Evolutionary conservation across 2,329 filamentous ascomycete species (phyloP).

Genomic region (Calonectria leucothoes): DNA sequence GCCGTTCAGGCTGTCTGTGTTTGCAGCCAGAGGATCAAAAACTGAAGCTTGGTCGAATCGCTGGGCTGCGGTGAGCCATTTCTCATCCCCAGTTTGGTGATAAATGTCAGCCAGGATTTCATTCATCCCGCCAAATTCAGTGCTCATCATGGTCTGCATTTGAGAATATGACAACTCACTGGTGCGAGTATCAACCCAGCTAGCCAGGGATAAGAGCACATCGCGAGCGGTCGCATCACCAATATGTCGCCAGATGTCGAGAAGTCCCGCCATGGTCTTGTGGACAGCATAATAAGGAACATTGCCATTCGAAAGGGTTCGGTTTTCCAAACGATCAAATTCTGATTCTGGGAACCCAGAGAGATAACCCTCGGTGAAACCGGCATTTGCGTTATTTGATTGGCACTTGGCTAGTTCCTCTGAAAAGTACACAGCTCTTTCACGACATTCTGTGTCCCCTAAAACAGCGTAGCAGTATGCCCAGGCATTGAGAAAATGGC

Average conservation of each 20-base stretch:
- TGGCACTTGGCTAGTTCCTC: conserved; percentile 63
- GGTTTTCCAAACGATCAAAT: conserved; percentile 55
- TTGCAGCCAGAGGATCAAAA: conserved; percentile 58
- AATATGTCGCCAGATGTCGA: conserved; percentile 60
- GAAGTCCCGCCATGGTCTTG: conserved; percentile 63
- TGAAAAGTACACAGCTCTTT: conserved; percentile 58
- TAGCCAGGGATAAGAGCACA: conserved; percentile 56
- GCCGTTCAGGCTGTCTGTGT: conserved; percentile 58
- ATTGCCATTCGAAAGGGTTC: conserved; percentile 59
- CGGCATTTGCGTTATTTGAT: conserved; percentile 58
- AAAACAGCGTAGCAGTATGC: conserved; percentile 59
- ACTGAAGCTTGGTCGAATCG: conserved; percentile 62
- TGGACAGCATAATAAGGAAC: conserved; percentile 67
- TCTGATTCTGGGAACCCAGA: conserved; percentile 65
- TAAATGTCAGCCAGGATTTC: conserved; percentile 62
- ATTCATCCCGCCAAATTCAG: conserved; percentile 66
- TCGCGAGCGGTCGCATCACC: conserved; percentile 55
- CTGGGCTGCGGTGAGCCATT: conserved; percentile 59
- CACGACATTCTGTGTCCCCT: conserved; percentile 54
- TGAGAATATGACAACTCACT: conserved; percentile 52
- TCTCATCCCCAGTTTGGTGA: conserved; percentile 56
- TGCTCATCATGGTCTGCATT: conserved; percentile 61
- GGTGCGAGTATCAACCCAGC: conserved; percentile 62
- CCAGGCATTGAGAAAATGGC: conserved; percentile 63
- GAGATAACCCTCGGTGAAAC: conserved; percentile 59